These are phyloP conservation scores for Favolaschia claudopus DNA, from an alignment of 768 basidiomycete species.

Conservation along the genomic window DNA sequence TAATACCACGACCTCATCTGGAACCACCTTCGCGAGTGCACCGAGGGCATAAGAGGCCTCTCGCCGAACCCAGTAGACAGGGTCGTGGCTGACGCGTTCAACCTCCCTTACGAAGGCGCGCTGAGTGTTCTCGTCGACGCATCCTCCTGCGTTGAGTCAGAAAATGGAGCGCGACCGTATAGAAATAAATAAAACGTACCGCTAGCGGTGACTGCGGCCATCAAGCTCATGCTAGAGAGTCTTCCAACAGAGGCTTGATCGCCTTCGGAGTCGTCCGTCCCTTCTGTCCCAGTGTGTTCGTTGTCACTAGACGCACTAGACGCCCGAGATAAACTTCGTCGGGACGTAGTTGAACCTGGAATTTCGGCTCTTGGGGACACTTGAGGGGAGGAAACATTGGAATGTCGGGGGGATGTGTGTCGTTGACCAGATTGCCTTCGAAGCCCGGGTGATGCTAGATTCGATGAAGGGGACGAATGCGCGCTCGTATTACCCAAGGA, in stretches of 20 bases:
- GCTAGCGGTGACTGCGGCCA: constrained; percentile 85
- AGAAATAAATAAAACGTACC: constrained; percentile 48
- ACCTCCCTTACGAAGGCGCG: constrained; percentile 78
- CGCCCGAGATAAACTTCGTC: neutral
- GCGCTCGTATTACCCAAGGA: too few relatives aligned
- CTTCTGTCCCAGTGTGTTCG: constrained; percentile 13
- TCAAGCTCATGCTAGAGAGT: constrained; percentile 91
- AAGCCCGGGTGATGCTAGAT: neutral
- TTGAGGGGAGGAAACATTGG: neutral
- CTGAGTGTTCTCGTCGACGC: constrained; percentile 62
- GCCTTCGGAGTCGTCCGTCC: constrained; percentile 43
- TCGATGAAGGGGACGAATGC: neutral
- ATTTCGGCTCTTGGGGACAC: constrained; percentile 3
- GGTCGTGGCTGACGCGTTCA: constrained; percentile 68
- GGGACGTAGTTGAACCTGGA: constrained; percentile 7
- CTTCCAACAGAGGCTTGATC: constrained; percentile 88
- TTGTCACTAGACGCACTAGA: constrained; percentile 15
- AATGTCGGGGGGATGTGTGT: too few relatives aligned
- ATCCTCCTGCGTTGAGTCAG: constrained; percentile 46
- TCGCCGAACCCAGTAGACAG: constrained; percentile 79
- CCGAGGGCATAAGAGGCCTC: constrained; percentile 91
- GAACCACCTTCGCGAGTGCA: constrained; percentile 86
- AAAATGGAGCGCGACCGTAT: too few relatives aligned
- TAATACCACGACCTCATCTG: constrained; percentile 70
- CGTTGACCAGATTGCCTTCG: too few relatives aligned